phyloP scores from a whole-genome alignment of 1,284 basidiomycete genomes.

The Ceratobasidium sp. region DNA sequence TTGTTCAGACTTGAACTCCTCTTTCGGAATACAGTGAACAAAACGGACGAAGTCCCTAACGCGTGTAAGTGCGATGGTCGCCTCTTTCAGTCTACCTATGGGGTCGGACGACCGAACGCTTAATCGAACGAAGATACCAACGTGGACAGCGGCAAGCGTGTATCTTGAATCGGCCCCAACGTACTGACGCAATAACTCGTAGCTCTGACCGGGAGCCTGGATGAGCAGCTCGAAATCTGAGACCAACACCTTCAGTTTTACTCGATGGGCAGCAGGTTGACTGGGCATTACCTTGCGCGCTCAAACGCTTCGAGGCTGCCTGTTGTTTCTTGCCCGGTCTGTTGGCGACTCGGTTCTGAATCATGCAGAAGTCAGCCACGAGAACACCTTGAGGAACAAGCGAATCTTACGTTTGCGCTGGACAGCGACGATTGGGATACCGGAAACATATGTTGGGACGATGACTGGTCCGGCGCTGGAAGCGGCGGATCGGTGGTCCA shows the following conservation, averaged over 20 bases:
- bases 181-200: neutral
- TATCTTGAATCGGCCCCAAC: conserved; percentile 37
- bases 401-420: neutral
- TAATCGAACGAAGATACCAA: conserved; percentile 20
- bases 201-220: neutral
- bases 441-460: neutral
- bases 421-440: neutral
- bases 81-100: neutral
- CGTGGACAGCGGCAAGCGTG: conserved; percentile 13
- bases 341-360: no score
- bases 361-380: neutral
- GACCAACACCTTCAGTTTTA: neutral
- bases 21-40: neutral
- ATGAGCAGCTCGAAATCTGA: conserved; percentile 3
- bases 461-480: neutral
- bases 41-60: conserved; percentile 2
- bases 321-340: neutral
- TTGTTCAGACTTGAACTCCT: conserved; percentile 22
- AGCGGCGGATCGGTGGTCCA: neutral
- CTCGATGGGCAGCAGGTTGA: neutral
- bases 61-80: neutral
- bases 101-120: neutral
- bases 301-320: neutral
- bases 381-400: neutral
- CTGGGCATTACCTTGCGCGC: neutral